Base-by-base conservation (phyloP, 2,329 filamentous ascomycete species). In the Reticulascus tulasneorum region DNA sequence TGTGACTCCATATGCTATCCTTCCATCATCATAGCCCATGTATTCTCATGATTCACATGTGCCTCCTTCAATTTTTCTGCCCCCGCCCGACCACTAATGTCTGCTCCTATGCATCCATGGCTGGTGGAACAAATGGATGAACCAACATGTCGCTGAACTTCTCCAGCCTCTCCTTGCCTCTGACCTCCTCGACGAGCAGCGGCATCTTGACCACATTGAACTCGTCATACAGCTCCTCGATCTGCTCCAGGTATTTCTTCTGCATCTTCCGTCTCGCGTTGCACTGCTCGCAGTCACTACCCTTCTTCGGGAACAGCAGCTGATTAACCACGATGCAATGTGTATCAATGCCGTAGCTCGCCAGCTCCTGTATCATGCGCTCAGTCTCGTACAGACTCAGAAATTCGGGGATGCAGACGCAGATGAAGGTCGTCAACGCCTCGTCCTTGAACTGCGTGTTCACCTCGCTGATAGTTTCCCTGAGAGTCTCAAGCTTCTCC, bases 201-300 rank as follows among this genome's bases (percentile, higher is more conserved):
- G 93, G 93, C 90, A 98, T 97, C 73, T 91, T 91, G 50, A 98
- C 91, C 24, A 98, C 90, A 59, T 98, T 95, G 70, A 98, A 98
- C 63, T 98, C 93, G 56, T 96, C 90, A 60, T 98, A 98, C 40
- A 98, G 68, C 69, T 98, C 93, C 66, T 94, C 90, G 54, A 97
- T 97, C 73, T 98, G 91, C 58, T 97, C 90, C 27, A 98, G 75
- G 59, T 98, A 98, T 71, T 98, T 98, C 73, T 89, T 93, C 73
- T 98, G 93, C 93, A 98, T 98, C 72, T 94, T 94, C 55, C 90
- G 75, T 47, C 93, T 74, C 29, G 93, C 86, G 58, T 89, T 94
- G 66, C 93, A 98, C 71, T 98, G 93, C 45, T 96, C 89, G 64
- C 93, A 98, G 23, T 79, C 76, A 57, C 84, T 94, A 35, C 82